Evolutionary conservation across 371 early-diverging fungal genomes (phyloP).

Genomic region (Lichtheimia hyalospora): DNA sequence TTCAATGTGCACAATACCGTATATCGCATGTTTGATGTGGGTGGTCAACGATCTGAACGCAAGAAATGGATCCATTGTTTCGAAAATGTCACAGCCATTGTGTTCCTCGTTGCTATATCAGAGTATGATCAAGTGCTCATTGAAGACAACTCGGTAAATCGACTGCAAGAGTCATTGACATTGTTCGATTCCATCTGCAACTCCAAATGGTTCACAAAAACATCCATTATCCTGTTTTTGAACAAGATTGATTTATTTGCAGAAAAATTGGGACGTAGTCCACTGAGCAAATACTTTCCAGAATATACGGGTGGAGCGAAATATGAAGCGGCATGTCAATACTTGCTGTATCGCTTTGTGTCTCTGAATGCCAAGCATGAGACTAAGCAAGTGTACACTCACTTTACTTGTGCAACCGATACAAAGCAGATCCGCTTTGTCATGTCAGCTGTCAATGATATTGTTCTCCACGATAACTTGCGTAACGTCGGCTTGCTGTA

Average conservation of each 20-base stretch:
- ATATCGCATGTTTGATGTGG: conserved; percentile 93
- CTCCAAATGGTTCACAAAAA: conserved; percentile 74
- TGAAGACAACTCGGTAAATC: conserved; percentile 94
- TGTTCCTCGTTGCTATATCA: conserved; percentile 89
- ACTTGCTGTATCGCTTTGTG: conserved; percentile 41
- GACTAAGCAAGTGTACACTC: conserved; percentile 50
- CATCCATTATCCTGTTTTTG: conserved; percentile 78
- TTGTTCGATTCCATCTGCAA: conserved; percentile 81
- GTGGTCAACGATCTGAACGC: conserved; percentile 89
- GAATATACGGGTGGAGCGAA: conserved; percentile 70
- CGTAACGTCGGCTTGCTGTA: conserved; percentile 67
- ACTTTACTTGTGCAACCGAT: conserved; percentile 67
- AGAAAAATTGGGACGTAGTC: conserved; percentile 64
- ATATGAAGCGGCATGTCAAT: conserved; percentile 59
- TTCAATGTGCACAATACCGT: conserved; percentile 82
- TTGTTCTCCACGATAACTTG: conserved; percentile 65
- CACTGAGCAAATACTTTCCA: conserved; percentile 69
- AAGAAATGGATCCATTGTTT: conserved; percentile 96
- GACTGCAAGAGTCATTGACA: conserved; percentile 82
- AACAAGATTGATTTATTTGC: conserved; percentile 84
- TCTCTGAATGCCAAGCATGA: conserved; percentile 34
- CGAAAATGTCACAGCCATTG: conserved; percentile 91
- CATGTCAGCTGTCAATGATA: conserved; percentile 75
- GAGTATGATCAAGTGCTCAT: conserved; percentile 93
- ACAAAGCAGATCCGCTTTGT: conserved; percentile 76